Evolutionary conservation across 75 land plant genomes (phyloP).

Genomic region (Picea sitchensis): DNA sequence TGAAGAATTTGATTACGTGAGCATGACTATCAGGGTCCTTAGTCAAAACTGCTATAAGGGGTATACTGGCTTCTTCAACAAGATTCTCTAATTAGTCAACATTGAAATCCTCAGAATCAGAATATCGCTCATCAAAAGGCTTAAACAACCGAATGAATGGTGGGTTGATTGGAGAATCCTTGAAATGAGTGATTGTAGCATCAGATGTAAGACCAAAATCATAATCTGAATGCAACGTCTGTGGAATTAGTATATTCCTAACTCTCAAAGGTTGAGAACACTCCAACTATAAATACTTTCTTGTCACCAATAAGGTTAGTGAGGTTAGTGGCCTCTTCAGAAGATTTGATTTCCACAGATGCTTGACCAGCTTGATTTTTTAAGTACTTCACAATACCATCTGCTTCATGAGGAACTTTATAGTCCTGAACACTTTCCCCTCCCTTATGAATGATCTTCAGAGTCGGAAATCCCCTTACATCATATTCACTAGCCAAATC

Average conservation of each 20-base stretch:
- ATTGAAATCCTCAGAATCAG: slow-evolving; percentile 75
- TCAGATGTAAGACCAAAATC: slow-evolving; percentile 79
- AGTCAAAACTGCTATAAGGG: slow-evolving; percentile 55
- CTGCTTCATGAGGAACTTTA: slow-evolving; percentile 89
- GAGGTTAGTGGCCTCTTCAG: slow-evolving; percentile 42
- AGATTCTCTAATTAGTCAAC: slow-evolving; percentile 65
- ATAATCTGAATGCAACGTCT: slow-evolving; percentile 75
- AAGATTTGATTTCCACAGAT: slow-evolving; percentile 59
- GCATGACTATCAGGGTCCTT: slow-evolving; percentile 61
- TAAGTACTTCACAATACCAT: slow-evolving; percentile 76
- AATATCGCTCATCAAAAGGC: slow-evolving; percentile 86
- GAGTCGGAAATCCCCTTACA: slow-evolving; percentile 69
- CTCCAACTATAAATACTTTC: slow-evolving; percentile 57
- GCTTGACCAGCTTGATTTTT: slow-evolving; percentile 89
- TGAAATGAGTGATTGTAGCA: slow-evolving; percentile 61
- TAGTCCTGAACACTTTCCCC: slow-evolving; percentile 66
- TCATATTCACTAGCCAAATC: slow-evolving; percentile 57
- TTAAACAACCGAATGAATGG: slow-evolving; percentile 83
- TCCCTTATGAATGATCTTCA: slow-evolving; percentile 72
- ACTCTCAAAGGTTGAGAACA: slow-evolving; percentile 57
- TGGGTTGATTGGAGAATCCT: slow-evolving; percentile 44
- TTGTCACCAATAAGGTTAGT: slow-evolving; percentile 43
- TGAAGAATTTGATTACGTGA: slow-evolving; percentile 71
- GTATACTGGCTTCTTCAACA: slow-evolving; percentile 67
- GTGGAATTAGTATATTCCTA: slow-evolving; percentile 63